Percentiles rank a stretch among this genome's conserved stretches.
Conservation (phyloP, 768 basidiomycete genomes). For the Naganishia antarctica region DNA sequence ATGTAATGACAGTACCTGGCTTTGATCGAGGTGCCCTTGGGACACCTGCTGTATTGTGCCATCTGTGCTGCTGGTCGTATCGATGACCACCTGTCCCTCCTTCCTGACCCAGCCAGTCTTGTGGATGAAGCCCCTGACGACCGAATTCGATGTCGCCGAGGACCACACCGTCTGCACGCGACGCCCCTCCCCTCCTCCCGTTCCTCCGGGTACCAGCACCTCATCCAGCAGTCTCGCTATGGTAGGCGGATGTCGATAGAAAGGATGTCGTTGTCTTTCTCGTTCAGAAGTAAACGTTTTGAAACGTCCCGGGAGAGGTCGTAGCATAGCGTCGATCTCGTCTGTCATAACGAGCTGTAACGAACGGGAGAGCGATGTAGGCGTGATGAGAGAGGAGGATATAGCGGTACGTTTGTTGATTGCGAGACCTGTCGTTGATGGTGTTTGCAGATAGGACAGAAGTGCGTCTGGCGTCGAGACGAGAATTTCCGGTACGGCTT, state of each 20-base stretch:
- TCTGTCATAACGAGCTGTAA: slow-evolving; percentile 11
- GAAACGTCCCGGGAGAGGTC: slow-evolving; percentile 18
- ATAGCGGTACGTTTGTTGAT: not conserved
- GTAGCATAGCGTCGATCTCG: slow-evolving; percentile 15
- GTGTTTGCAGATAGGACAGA: not conserved
- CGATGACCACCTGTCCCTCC: slow-evolving; percentile 1
- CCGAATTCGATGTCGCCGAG: slow-evolving; percentile 20
- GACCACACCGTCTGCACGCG: slow-evolving; percentile 20
- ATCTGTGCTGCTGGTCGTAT: not conserved
- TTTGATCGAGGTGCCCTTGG: not conserved
- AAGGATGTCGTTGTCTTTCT: slow-evolving; percentile 16
- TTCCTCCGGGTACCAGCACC: not conserved
- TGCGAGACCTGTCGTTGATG: not conserved
- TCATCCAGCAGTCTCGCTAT: slow-evolving; percentile 7
- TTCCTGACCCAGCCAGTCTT: slow-evolving; percentile 4
- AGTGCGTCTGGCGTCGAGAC: slow-evolving; percentile 4
- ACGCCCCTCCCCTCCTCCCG: not conserved
- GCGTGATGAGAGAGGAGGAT: not conserved
- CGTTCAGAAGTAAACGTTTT: not conserved
- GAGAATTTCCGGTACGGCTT: not conserved
- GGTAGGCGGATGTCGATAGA: slow-evolving; percentile 19
- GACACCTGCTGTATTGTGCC: not conserved
- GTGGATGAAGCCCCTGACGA: slow-evolving; percentile 13
- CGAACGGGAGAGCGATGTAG: slow-evolving; percentile 7
- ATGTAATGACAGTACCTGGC: no score